These are phyloP conservation scores for Blumeriella jaapii DNA, from an alignment of 2,329 filamentous ascomycete genomes.

Conservation along the genomic window DNA sequence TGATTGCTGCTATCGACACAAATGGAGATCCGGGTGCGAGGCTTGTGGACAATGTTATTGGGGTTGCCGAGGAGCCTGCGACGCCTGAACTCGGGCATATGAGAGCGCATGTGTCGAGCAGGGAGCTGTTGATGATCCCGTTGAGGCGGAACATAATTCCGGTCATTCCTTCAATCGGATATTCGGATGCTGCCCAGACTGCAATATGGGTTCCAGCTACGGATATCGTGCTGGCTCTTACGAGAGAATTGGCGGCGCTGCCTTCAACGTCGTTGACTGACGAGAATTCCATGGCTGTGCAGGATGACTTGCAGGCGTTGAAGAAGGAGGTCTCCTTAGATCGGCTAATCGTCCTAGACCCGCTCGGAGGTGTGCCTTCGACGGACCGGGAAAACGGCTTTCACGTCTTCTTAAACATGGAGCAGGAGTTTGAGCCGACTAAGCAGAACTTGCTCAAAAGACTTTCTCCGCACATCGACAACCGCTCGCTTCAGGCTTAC, in stretches of 20 bases:
- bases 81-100: slow-evolving; percentile 6
- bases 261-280: slow-evolving; percentile 30
- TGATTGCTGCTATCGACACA: slow-evolving; percentile 63
- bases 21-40: slow-evolving; percentile 58
- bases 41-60: slow-evolving; percentile 44
- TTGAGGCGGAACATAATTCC: slow-evolving; percentile 58
- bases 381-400: slow-evolving; percentile 46
- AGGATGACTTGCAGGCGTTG: slow-evolving; percentile 30
- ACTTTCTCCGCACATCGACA: neutral
- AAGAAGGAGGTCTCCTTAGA: slow-evolving; percentile 56
- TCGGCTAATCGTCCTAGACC: slow-evolving; percentile 79
- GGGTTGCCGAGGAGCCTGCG: slow-evolving; percentile 18
- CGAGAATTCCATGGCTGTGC: slow-evolving; percentile 32
- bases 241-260: slow-evolving; percentile 62
- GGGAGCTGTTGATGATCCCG: slow-evolving; percentile 49
- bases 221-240: slow-evolving; percentile 65
- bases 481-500: slow-evolving; percentile 1
- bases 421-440: slow-evolving; percentile 73
- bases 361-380: slow-evolving; percentile 73
- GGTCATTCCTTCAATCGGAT: slow-evolving; percentile 54
- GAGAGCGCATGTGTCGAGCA: slow-evolving; percentile 31
- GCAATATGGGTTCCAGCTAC: slow-evolving; percentile 40
- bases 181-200: slow-evolving; percentile 38
- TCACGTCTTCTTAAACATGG: slow-evolving; percentile 84
- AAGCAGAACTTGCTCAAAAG: slow-evolving; percentile 42